These are phyloP conservation scores for Tetracladium marchalianum DNA, from an alignment of 495 filamentous ascomycete species.

Conservation along the genomic window DNA sequence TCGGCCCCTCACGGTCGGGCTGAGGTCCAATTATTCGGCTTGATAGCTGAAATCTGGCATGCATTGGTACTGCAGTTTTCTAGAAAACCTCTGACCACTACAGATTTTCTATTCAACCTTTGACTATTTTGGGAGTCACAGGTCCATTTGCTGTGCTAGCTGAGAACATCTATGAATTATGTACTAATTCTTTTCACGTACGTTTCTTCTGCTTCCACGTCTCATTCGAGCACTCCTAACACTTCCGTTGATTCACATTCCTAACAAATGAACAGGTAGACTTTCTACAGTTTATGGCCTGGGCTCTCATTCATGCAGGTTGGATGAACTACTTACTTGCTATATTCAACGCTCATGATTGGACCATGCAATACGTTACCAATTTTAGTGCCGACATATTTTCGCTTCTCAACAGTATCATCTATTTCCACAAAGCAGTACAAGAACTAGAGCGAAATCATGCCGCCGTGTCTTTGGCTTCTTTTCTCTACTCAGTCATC, in stretches of 20 bases:
- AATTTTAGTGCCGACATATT: conserved; percentile 65
- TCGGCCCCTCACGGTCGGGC: not conserved
- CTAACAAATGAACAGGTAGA: conserved; percentile 34
- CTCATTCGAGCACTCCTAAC: too few relatives aligned
- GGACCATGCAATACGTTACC: conserved; percentile 70
- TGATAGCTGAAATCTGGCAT: too few relatives aligned
- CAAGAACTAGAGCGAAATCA: conserved; percentile 59
- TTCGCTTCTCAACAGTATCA: conserved; percentile 60
- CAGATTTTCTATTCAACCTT: conserved; percentile 57
- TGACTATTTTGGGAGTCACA: conserved; percentile 63
- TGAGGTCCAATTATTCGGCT: too few relatives aligned
- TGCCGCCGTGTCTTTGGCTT: conserved; percentile 47
- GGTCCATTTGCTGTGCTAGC: conserved; percentile 66
- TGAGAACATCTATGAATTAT: conserved; percentile 58
- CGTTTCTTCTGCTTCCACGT: conserved; percentile 1
- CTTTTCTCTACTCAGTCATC: conserved; percentile 62
- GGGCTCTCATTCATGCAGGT: conserved; percentile 58
- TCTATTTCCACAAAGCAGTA: conserved; percentile 67
- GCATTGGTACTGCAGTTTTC: not conserved
- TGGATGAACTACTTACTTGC: conserved; percentile 65
- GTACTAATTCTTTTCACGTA: conserved; percentile 46
- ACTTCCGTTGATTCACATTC: not conserved
- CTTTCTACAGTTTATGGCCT: conserved; percentile 66
- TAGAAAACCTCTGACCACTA: too few relatives aligned
- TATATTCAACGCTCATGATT: conserved; percentile 65